Base-by-base conservation (phyloP, 176 grass and related monocot species). In the Dactylis glomerata region DNA sequence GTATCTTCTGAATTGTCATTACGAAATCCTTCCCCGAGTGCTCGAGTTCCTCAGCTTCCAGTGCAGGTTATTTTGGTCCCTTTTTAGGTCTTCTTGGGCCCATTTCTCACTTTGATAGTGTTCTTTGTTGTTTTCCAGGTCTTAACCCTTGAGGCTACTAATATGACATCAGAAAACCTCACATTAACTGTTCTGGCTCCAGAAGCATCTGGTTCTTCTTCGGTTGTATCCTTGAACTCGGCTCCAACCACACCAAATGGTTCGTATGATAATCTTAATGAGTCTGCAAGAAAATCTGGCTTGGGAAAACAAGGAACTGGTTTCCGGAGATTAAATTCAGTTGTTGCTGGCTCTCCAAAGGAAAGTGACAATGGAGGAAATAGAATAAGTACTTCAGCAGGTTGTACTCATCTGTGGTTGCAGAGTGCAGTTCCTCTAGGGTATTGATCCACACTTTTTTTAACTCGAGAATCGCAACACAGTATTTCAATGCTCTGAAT, bases 371-470 rank as follows among this genome's bases (percentile, higher is more conserved):
- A 54, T 47, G 87, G 49, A 83, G 93, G 87, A 74, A 92, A 90
- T 32, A 81, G 47, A 78, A 81, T 8, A 1, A 86, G 76, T 85
- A 84, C 87, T 75, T 50, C 83, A 66, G 85, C 87, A 44, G 89
- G 91, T 36, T 96, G 92, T 88, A 94, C 97, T 67, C 97, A 99
- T 86, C 79, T 99, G 79, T 99, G 97, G 97, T 79, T 99, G 82
- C 97, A 96, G 73, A 94, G 93, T 82, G 86, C 97, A 40, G 90
- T 99, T 62, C 97, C 97, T 81, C 82, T 99, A 79, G 97, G 97
- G 97, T 99, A 96, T 63, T 31, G 34, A 75, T 71, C 79, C 55
- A 85, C 19, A 51, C 17, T 52, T 77, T 74, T 68, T 24, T 50
- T 69, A 61, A 1, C 33, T 79, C 72, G 10, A 74, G 17, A 72